Percentiles rank a stretch among this genome's conserved stretches.
These are phyloP conservation scores for Eutrema heterophyllum DNA, from an alignment of 345 rosid species.

Conservation along the genomic window DNA sequence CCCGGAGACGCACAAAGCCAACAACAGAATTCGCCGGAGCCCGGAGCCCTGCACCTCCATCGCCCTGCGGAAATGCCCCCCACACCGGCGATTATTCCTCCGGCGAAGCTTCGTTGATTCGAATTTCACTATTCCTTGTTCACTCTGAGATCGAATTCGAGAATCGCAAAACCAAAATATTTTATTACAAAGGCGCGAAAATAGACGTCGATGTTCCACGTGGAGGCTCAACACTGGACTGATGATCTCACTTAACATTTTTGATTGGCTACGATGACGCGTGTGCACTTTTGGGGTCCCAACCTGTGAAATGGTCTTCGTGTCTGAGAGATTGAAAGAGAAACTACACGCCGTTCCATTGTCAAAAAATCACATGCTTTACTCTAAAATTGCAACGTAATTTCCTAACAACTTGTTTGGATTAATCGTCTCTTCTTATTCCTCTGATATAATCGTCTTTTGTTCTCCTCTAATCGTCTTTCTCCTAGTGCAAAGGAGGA, in stretches of 20 bases:
- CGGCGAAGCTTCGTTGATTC: not conserved
- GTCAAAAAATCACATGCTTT: not conserved
- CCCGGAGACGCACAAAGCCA: constrained; percentile 89
- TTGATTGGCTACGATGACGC: constrained; percentile 44
- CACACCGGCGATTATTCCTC: not conserved
- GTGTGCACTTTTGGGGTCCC: not conserved
- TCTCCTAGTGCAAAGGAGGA: no score
- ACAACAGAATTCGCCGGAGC: constrained; percentile 55
- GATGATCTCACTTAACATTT: constrained; percentile 14
- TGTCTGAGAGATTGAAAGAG: not conserved
- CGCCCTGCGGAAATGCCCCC: not conserved
- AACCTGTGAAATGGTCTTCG: constrained; percentile 10
- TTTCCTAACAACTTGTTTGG: no score
- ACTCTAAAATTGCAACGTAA: not conserved
- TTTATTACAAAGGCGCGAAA: constrained; percentile 34
- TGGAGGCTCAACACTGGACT: constrained; percentile 37
- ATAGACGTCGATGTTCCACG: constrained; percentile 47
- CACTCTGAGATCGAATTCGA: not conserved
- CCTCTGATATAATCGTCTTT: no score
- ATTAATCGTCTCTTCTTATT: no score
- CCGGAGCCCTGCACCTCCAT: constrained; percentile 76
- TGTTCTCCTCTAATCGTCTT: no score
- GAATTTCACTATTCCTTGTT: not conserved
- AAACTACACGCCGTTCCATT: constrained; percentile 10
- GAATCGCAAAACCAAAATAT: not conserved